Evolutionary conservation across 805 yeast genomes (phyloP).

Genomic region (Kazachstania taianensis): DNA sequence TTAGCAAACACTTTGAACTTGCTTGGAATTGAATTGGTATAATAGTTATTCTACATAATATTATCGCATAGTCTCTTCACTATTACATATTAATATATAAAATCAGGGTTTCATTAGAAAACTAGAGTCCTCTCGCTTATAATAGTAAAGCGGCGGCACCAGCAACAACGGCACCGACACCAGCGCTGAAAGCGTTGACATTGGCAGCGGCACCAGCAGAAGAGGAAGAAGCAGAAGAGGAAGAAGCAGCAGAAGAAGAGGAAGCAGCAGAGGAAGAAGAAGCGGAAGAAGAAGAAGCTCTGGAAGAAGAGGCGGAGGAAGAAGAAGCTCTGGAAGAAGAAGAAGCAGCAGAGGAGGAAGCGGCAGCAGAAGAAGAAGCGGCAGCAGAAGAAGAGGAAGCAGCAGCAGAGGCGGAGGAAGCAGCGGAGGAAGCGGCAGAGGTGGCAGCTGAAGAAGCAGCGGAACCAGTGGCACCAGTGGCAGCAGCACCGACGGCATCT

Average conservation of each 20-base stretch:
- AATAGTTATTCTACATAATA: no score
- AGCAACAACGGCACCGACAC: conserved; percentile 14
- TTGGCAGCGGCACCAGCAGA: conserved; percentile 7
- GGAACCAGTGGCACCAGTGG: conserved; percentile 7
- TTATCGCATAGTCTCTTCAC: no score
- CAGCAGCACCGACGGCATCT: conserved; percentile 7
- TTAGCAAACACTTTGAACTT: no score
- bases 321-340: conserved; percentile 7
- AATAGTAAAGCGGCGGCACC: conserved; percentile 16
- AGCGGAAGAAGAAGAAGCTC: conserved; percentile 7
- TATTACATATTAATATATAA: no score
- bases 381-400: conserved; percentile 5
- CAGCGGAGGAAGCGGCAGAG: conserved; percentile 7
- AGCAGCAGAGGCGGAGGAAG: conserved; percentile 7
- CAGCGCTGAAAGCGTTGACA: conserved; percentile 9
- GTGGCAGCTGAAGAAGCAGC: conserved; percentile 6
- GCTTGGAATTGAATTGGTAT: no score
- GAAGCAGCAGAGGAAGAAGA: conserved; percentile 8
- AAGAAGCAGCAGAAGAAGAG: conserved; percentile 6
- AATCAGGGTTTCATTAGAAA: no score
- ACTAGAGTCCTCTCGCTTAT: no score
- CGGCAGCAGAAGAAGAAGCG: conserved; percentile 5
- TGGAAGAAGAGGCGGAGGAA: conserved; percentile 5
- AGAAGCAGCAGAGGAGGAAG: conserved; percentile 7
- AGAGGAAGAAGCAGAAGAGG: conserved; percentile 6